These are phyloP conservation scores for Amanita jacksonii DNA, from an alignment of 768 basidiomycete species.

Conservation along the genomic window DNA sequence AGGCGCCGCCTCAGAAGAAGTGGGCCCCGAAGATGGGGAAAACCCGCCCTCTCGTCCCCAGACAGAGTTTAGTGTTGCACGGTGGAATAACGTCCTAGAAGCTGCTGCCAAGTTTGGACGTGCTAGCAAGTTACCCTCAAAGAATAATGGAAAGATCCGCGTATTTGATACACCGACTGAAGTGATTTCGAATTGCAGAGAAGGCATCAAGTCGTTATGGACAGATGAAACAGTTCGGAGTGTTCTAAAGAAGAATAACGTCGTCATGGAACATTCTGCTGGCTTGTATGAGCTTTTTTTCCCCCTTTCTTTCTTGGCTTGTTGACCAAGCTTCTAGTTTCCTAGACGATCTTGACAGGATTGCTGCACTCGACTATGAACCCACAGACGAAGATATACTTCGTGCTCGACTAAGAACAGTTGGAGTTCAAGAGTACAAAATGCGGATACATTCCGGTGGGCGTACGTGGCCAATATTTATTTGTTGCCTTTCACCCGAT, in stretches of 20 bases:
- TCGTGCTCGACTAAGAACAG: conserved; percentile 56
- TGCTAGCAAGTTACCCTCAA: background rate
- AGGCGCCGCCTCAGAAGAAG: conserved; percentile 25
- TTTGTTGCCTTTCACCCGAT: background rate
- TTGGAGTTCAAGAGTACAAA: conserved; percentile 64
- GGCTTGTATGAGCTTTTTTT: conserved; percentile 53
- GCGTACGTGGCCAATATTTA: background rate
- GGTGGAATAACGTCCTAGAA: conserved; percentile 15
- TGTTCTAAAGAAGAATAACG: conserved; percentile 35
- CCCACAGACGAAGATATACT: conserved; percentile 57
- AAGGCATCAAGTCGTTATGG: conserved; percentile 48
- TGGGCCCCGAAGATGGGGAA: background rate
- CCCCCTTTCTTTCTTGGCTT: background rate
- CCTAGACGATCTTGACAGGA: conserved; percentile 54
- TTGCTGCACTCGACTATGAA: conserved; percentile 44
- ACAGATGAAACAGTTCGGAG: conserved; percentile 35
- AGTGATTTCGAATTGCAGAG: conserved; percentile 43
- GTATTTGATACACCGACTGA: conserved; percentile 31
- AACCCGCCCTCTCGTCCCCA: background rate
- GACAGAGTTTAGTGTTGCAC: conserved; percentile 16
- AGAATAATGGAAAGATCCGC: background rate
- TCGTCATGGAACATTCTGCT: conserved; percentile 48
- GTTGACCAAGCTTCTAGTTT: conserved; percentile 38
- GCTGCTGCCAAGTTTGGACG: conserved; percentile 9
- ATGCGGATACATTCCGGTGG: conserved; percentile 34